Conservation (phyloP, 2,329 filamentous ascomycete species). For the Pseudomassariella vexata region DNA sequence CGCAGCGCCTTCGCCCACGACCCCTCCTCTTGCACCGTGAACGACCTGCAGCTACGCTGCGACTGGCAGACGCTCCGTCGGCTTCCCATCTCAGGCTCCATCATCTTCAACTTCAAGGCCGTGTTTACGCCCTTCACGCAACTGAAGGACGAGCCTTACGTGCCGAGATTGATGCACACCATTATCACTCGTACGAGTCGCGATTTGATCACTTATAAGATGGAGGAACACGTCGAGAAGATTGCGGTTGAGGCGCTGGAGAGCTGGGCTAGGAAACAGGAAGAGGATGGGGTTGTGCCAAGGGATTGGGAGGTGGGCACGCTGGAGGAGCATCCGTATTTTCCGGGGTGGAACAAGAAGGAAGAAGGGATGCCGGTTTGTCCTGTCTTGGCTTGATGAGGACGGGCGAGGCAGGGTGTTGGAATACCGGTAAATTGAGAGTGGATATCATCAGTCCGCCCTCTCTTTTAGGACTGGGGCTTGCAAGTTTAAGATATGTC, state of each 20-base stretch:
- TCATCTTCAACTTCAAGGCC: slow-evolving; percentile 87
- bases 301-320: slow-evolving; percentile 8
- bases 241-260: slow-evolving; percentile 1
- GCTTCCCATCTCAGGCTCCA: slow-evolving; percentile 65
- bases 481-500: too few relatives aligned
- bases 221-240: slow-evolving; percentile 8
- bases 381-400: too few relatives aligned
- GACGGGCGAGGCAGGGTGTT: too few relatives aligned
- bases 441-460: too few relatives aligned
- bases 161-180: slow-evolving; percentile 40
- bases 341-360: slow-evolving; percentile 8
- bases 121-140: slow-evolving; percentile 70
- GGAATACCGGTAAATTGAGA: too few relatives aligned
- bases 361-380: slow-evolving; percentile 5
- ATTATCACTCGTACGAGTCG: slow-evolving; percentile 2
- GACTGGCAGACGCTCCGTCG: slow-evolving; percentile 86
- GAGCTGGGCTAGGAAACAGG: slow-evolving; percentile 6
- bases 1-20: slow-evolving; percentile 7
- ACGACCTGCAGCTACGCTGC: slow-evolving; percentile 64
- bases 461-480: too few relatives aligned
- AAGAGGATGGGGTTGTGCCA: slow-evolving; percentile 6
- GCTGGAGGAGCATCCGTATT: slow-evolving; percentile 8
- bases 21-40: slow-evolving; percentile 39
- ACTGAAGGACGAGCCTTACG: slow-evolving; percentile 64
- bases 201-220: slow-evolving; percentile 8